Base-by-base conservation (phyloP, 345 rosid species). In the Chamaenerion angustifolium region DNA sequence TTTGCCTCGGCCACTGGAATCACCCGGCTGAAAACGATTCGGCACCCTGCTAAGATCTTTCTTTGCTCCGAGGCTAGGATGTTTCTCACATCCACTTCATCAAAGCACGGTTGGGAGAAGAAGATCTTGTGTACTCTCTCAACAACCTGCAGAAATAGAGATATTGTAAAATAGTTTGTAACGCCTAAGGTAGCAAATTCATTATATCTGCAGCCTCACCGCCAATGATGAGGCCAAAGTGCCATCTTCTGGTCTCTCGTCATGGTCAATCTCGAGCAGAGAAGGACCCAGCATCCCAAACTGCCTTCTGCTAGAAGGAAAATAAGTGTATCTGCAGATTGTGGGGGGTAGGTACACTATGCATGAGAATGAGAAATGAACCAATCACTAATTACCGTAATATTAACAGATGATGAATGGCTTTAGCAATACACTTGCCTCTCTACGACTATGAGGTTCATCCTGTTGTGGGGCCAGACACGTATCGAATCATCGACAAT, bases 271-370 rank as follows among this genome's bases (percentile, higher is more conserved):
- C 71, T 92, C 98, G 56, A 92, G 96, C 68, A 92, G 98, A 43
- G 98, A 92, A 66, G 94, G 95, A 59, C 98, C 98, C 16, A 58
- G 71, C 65, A 92, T 93, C 68, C 96, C 99, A 61, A 92, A 92
- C 64, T 92, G 99, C 43, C 94, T 85, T 67, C 99, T 82, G 69
- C 99, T 92, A 55, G 88, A 82, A 42, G 96, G 96, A 52, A 92
- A 92, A 77, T 87, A 92, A 8, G 79, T 88, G 62, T 92, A 92
- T 75, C 99, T 92, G 78, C 75, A 65, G 50, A 49, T 51, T 23
- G 52, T 1, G 57, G 48, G 12, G 48, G 49, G 44, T 21, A 21
- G 2, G 25, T 21, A n/a, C n/a, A n/a, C n/a, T n/a, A n/a, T 21
- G 25, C 25, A 56, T 61, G 51, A 55, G 51, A 42, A 57, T 3